Base-by-base conservation (phyloP, 345 rosid genomes). In the Eucalyptus cladocalyx region DNA sequence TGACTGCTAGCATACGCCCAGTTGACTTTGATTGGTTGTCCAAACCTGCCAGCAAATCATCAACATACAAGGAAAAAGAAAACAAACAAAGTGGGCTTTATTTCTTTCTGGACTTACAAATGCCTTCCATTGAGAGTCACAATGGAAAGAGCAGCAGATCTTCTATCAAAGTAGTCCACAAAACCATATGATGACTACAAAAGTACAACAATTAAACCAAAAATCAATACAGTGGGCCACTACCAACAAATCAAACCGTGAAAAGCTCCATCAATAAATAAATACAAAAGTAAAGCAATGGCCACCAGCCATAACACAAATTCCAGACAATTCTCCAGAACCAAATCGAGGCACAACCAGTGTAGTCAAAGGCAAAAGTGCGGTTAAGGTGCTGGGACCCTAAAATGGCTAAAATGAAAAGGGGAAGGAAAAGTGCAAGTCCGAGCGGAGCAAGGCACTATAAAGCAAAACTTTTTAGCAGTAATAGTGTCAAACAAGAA, bases 1-100 rank as follows among this genome's bases (percentile, higher is more conserved):
- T 98, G 99, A 90, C 98, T 97, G 92, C 97, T 98, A 65, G 98
- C 98, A 93, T 98, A 98, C 37, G 99, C 99, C 99, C 99, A 98
- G 90, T 98, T 97, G 89, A 98, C 99, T 93, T 98, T 98, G 92
- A 98, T 97, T 91, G 99, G 99, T 94, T 97, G 99, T 89, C 99
- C 99, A 93, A 98, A 96, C 90, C 99, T 98, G 96, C 83, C 89
- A 91, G 89, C 43, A 30, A 51, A 54, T 30, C 48, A 42, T 23
- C 60, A 85, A 54, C 42, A 40, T 13, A 58, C 86, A 86, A 88
- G 50, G 88, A 81, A 43, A 88, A 9, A 11, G 87, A 54, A 86
- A 14, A 76, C 67, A 26, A 86, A 51, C 50, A 89, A 88, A 87
- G 34, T 15, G 60, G 54, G 88, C 47, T 11, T 40, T 5, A 47